A percentile compares a stretch with the other conserved stretches of the same genome.
Evolutionary conservation across 495 filamentous ascomycete genomes (phyloP).

Genomic region (Cercophora sp.): DNA sequence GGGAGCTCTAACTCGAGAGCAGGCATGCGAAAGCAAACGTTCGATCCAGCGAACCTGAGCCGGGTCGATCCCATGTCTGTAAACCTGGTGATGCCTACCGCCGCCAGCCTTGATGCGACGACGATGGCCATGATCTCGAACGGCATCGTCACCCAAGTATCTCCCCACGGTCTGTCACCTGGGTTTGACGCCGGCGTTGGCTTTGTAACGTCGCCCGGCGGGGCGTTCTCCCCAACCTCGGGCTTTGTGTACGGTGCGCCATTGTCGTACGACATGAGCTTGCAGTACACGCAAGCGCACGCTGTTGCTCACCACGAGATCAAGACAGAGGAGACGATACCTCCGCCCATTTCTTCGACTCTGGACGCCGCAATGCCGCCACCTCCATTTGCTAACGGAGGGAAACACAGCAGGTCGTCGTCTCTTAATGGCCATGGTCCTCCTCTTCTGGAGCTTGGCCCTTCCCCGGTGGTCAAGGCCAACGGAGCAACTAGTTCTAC

Average conservation of each 20-base stretch:
- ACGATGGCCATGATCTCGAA: conserved; percentile 11
- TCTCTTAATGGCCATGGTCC: conserved; percentile 2
- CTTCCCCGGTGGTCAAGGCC: conserved; percentile 9
- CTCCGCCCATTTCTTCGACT: conserved; percentile 5
- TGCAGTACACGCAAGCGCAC: conserved; percentile 14
- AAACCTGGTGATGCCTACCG: conserved; percentile 29
- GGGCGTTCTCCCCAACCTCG: conserved; percentile 1
- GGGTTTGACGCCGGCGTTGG: not conserved
- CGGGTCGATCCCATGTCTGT: conserved; percentile 43
- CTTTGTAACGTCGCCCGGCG: conserved; percentile 6
- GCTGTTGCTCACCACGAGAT: conserved; percentile 12
- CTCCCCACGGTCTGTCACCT: not conserved
- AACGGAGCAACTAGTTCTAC: conserved; percentile 7
- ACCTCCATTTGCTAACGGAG: conserved; percentile 5
- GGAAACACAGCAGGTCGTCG: conserved; percentile 7
- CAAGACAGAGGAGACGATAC: conserved; percentile 18
- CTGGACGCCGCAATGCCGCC: conserved; percentile 6
- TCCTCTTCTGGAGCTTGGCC: not conserved
- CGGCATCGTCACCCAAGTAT: not conserved
- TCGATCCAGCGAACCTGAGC: conserved; percentile 38
- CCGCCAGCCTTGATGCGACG: conserved; percentile 17
- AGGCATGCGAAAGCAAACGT: conserved; percentile 40
- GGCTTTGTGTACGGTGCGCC: conserved; percentile 8
- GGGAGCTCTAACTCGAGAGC: conserved; percentile 21
- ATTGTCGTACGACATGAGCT: conserved; percentile 17